A percentile compares a stretch with the other conserved stretches of the same genome.
phyloP scores from a whole-genome alignment of 2,329 filamentous ascomycete species.

The Atkinsonella texensis region DNA sequence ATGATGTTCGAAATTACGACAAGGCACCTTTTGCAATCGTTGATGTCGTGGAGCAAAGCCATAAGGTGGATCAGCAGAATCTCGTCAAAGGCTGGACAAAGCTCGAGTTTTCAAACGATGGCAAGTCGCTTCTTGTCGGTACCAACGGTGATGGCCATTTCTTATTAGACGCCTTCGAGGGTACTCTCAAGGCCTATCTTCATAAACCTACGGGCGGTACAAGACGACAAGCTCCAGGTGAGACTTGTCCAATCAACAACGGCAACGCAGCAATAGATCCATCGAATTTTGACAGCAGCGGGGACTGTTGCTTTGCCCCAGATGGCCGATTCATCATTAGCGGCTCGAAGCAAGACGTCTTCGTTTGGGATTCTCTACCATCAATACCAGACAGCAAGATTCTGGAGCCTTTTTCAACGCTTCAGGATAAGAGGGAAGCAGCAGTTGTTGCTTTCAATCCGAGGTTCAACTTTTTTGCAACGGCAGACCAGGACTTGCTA shows the following conservation, averaged over 20 bases:
- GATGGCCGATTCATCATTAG: conserved; percentile 84
- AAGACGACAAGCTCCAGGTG: conserved; percentile 40
- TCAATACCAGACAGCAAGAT: conserved; percentile 42
- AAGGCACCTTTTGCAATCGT: conserved; percentile 82
- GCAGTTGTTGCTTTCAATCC: conserved; percentile 82
- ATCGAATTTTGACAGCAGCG: conserved; percentile 41
- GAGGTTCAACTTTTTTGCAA: conserved; percentile 81
- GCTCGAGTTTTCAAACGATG: conserved; percentile 92
- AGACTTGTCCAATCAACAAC: conserved; percentile 21
- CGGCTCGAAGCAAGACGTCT: conserved; percentile 59
- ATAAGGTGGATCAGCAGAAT: conserved; percentile 41
- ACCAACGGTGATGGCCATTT: conserved; percentile 81
- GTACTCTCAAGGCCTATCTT: conserved; percentile 63
- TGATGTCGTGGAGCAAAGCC: conserved; percentile 53
- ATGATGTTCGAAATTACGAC: conserved; percentile 88
- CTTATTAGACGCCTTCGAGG: conserved; percentile 85
- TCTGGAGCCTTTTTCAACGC: conserved; percentile 49
- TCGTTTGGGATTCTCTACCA: conserved; percentile 74
- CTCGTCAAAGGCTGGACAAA: conserved; percentile 68
- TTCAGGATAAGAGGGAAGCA: conserved; percentile 55
- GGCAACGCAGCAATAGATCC: conserved; percentile 21
- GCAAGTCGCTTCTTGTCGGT: conserved; percentile 71
- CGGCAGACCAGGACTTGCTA: conserved; percentile 71
- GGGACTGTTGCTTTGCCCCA: conserved; percentile 79
- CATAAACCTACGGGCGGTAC: conserved; percentile 43